Evolutionary conservation across 306 rosid genomes (phyloP), one percentile per base, ranked within the genome.

Genomic region (Rosa chinensis): DNA sequence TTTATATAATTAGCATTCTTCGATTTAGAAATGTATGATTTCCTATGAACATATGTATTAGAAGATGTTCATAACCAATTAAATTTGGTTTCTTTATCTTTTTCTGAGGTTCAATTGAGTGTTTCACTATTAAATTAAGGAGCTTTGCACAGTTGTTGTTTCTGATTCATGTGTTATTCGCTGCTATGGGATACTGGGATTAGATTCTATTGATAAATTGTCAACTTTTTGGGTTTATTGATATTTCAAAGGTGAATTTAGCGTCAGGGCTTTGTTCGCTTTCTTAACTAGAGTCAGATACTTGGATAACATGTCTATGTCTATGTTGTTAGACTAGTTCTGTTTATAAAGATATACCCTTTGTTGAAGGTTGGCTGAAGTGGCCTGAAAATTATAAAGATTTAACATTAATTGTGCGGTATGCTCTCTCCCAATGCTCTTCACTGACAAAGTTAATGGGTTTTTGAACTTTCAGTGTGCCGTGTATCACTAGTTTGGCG

Each of bases 381-480:
- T 43, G 23, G 32, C 47, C 45, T 21, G 21, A 25, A 32, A 23
- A 21, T 74, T 74, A 62, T 67, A 44, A 71, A 39, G 66, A 39
- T 70, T 39, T 70, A 66, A 32, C 40, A 6, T 10, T 70, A 37
- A 47, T 16, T 75, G 48, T 64, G 9, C 81, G 25, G 75, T 71
- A 39, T 79, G n/a, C 21, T 62, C 52, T 63, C 69, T 25, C 68
- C 66, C 67, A 25, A 73, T 16, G 63, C 48, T 68, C 23, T n/a
- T 80, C 70, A 25, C 39, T 83, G 59, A 44, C 76, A 71, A 68
- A 35, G 66, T 71, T 68, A 72, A 37, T 76, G 43, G 69, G 56
- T 78, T 82, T 67, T 84, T 74, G 4, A 79, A 39, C 72, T 82
- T 84, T 79, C 90, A 83, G 85, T 85, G 53, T 78, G 74, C 77